phyloP scores from a whole-genome alignment of 495 filamentous ascomycete species.

The Tuber magnatum region DNA sequence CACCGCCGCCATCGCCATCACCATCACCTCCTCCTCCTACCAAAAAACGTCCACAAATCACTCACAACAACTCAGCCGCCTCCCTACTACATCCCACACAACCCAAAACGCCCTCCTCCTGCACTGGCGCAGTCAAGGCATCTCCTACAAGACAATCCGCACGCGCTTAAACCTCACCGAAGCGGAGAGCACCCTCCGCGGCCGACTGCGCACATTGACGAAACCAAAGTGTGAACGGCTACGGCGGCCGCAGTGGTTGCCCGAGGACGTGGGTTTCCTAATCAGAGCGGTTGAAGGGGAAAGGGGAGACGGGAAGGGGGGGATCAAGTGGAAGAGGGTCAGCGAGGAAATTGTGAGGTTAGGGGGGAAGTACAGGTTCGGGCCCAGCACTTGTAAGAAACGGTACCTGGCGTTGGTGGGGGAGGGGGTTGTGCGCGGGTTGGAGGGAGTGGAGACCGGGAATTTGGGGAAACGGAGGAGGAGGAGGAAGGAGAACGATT shows the following conservation, averaged over 20 bases:
- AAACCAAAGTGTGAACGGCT: slow-evolving; percentile 68
- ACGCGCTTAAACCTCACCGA: slow-evolving; percentile 58
- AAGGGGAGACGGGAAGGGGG: background rate
- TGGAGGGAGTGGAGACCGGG: background rate
- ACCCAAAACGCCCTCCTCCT: slow-evolving; percentile 55
- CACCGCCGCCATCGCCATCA: background rate
- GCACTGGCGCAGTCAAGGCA: slow-evolving; percentile 54
- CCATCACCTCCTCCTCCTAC: background rate
- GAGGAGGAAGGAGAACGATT: background rate
- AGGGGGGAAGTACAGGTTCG: slow-evolving; percentile 78
- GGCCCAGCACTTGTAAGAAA: slow-evolving; percentile 80
- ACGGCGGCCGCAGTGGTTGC: slow-evolving; percentile 69
- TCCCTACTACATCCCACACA: background rate
- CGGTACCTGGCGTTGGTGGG: slow-evolving; percentile 57
- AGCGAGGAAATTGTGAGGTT: slow-evolving; percentile 60
- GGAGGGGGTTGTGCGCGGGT: slow-evolving; percentile 7
- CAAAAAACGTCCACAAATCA: background rate
- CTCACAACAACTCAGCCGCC: background rate
- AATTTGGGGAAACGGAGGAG: background rate
- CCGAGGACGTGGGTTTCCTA: slow-evolving; percentile 56
- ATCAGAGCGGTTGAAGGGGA: background rate
- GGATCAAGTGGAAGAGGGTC: slow-evolving; percentile 73
- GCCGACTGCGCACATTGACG: slow-evolving; percentile 69
- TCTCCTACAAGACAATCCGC: slow-evolving; percentile 77
- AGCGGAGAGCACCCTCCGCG: slow-evolving; percentile 81